Evolutionary conservation across 768 basidiomycete species (phyloP).

Genomic region (Chiua virens): DNA sequence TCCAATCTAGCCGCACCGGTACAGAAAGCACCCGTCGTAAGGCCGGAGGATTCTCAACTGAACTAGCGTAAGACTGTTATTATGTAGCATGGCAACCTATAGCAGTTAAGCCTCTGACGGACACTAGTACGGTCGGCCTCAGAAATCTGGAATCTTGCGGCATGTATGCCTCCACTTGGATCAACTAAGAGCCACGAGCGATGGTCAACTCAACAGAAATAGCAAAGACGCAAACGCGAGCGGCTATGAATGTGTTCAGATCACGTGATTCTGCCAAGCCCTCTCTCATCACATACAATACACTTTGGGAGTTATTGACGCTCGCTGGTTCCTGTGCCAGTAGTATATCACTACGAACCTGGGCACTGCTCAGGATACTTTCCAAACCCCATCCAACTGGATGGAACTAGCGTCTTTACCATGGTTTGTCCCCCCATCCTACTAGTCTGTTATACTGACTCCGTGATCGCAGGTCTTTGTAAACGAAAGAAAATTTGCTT

Average conservation of each 20-base stretch:
- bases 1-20: no score
- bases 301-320: no score
- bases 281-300: no score
- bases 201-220: no score
- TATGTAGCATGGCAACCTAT: no score
- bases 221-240: no score
- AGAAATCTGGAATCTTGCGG: neutral
- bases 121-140: neutral
- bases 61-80: no score
- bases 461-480: slow-evolving; percentile 61
- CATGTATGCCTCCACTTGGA: slow-evolving; percentile 9
- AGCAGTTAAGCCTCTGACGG: neutral
- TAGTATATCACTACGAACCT: slow-evolving; percentile 3
- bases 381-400: neutral
- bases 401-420: slow-evolving; percentile 11
- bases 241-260: no score
- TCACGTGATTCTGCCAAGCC: no score
- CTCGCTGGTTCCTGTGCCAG: neutral
- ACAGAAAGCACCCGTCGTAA: no score
- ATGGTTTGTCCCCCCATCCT: slow-evolving; percentile 21
- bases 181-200: neutral
- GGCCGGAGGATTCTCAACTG: no score
- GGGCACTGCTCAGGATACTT: neutral
- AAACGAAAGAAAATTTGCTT: slow-evolving; percentile 73
- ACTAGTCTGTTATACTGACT: neutral